Percentiles rank a stretch among this genome's conserved stretches.
These are phyloP conservation scores for Entomortierella parvispora DNA, from an alignment of 192 early-diverging fungal genomes.

Conservation along the genomic window DNA sequence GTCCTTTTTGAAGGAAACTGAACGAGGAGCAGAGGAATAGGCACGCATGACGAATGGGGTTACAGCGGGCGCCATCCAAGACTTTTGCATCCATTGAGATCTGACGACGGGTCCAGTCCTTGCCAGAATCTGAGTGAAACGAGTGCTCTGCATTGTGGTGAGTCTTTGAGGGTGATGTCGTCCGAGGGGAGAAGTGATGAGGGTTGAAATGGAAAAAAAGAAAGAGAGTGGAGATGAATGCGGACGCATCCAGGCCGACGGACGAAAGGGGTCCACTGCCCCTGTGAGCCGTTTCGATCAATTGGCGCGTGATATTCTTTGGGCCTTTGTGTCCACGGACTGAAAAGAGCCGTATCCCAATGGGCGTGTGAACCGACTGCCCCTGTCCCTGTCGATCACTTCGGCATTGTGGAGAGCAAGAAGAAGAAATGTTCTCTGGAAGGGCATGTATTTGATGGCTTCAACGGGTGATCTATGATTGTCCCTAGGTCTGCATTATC, in stretches of 20 bases:
- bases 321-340: too few species aligned
- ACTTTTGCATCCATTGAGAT: not conserved
- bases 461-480: too few species aligned
- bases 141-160: constrained; percentile 16
- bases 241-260: too few species aligned
- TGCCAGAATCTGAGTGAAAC: constrained; percentile 17
- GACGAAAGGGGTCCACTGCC: too few species aligned
- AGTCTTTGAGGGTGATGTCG: not conserved
- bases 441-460: constrained; percentile 5
- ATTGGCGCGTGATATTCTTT: too few species aligned
- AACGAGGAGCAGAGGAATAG: constrained; percentile 1
- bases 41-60: constrained; percentile 19
- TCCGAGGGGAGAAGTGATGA: not conserved
- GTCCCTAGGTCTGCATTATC: too few species aligned
- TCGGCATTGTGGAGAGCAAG: not conserved
- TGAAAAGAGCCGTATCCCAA: too few species aligned
- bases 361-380: too few species aligned
- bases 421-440: not conserved
- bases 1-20: constrained; percentile 31
- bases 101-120: constrained; percentile 3
- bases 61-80: not conserved
- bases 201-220: constrained; percentile 6
- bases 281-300: too few species aligned
- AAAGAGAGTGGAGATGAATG: too few species aligned
- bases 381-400: too few species aligned